Base-by-base conservation (phyloP, 2,329 filamentous ascomycete species). In the Sarocladium oryzae region DNA sequence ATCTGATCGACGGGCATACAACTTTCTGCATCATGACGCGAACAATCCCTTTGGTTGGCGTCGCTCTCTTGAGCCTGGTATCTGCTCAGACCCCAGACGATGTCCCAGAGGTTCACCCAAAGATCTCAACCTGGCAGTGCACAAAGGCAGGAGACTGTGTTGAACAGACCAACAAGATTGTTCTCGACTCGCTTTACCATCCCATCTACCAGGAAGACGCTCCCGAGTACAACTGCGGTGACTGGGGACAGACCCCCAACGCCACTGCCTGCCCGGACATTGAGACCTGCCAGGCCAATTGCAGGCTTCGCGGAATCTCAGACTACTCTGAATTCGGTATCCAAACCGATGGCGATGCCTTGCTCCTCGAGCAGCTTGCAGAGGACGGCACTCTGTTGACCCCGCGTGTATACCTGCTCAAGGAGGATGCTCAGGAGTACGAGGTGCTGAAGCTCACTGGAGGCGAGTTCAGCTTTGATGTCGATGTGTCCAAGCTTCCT, bases 401-500 rank as follows among this genome's bases (percentile, higher is more conserved):
- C 40, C 68, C 79, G 6, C 74, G 82, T 43, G 66, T 84, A 23
- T 86, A 85, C 61, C 70, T 86, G 15, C 71, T 86, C 59, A 72
- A 73, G 53, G 66, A 58, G 57, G 69, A 74, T 53, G 74, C 81
- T 54, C 68, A 72, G 53, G 73, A 74, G 43, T 86, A 86, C 61
- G 68, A 84, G 64, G 72, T 79, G 60, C 74, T 85, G 62, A 70
- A 82, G 54, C 69, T 85, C 48, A 73, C 77, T 23, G 79, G 79
- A 59, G 67, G 76, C 56, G 83, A 86, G 63, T 77, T 86, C 61
- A 77, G 77, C 13, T 85, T 86, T 52, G 82, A 85, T 43, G 81
- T 85, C 4, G 83, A 86, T 58, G 75, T 82, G 38, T 82, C 80
- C 23, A 74, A 77, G 56, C 70, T 86, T 28, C 78, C 79, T 13